phyloP scores from a whole-genome alignment of 495 filamentous ascomycete genomes.

The Staphylotrichum longicolle region DNA sequence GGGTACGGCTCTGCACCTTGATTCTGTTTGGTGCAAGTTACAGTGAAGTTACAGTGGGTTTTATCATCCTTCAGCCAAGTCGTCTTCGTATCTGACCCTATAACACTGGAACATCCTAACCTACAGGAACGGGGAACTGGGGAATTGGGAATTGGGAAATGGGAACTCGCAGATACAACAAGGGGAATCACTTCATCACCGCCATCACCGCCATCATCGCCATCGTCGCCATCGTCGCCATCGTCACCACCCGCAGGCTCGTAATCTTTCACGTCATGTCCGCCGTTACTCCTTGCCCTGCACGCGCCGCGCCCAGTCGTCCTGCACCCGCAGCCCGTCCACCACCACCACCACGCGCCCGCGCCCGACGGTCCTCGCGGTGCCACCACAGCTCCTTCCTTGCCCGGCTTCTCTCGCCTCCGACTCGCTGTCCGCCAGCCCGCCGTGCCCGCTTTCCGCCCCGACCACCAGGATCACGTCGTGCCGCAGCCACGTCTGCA shows the following conservation, averaged over 20 bases:
- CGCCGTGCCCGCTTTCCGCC: conserved; percentile 77
- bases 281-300: conserved; percentile 60
- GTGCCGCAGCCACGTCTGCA: conserved; percentile 82
- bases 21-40: too few relatives aligned
- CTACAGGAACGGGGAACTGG: not conserved
- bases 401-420: conserved; percentile 60
- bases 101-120: too few relatives aligned
- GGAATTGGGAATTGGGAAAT: not conserved
- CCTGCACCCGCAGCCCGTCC: conserved; percentile 69
- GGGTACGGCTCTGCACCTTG: too few relatives aligned
- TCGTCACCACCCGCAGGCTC: not conserved
- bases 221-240: too few relatives aligned
- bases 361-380: conserved; percentile 72
- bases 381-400: conserved; percentile 75
- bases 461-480: conserved; percentile 79
- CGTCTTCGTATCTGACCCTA: too few relatives aligned
- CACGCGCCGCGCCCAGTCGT: conserved; percentile 79
- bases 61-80: too few relatives aligned
- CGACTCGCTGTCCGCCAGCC: conserved; percentile 86
- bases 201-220: not conserved
- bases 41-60: too few relatives aligned
- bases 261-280: conserved; percentile 11
- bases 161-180: not conserved
- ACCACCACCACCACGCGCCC: conserved; percentile 85
- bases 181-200: conserved; percentile 3